phyloP scores from a whole-genome alignment of 108 stramenopile genomes.

The Asterionellopsis glacialis region DNA sequence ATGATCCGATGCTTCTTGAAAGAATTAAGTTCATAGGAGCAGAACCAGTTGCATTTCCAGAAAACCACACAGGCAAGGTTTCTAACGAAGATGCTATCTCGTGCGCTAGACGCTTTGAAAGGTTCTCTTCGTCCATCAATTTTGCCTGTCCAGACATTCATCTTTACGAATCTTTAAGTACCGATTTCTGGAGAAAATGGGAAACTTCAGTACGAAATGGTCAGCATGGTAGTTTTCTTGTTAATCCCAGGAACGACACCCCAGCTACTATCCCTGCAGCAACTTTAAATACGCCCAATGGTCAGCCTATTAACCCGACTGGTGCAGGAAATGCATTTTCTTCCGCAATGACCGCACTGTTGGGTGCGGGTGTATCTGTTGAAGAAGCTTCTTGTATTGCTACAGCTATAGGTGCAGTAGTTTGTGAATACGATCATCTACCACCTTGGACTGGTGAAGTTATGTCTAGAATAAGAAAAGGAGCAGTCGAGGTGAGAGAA shows the following conservation, averaged over 20 bases:
- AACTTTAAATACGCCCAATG: slow-evolving; percentile 28
- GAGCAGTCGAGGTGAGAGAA: slow-evolving; percentile 24
- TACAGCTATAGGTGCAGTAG: slow-evolving; percentile 49
- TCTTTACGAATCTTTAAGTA: not conserved
- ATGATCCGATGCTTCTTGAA: slow-evolving; percentile 23
- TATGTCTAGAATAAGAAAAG: slow-evolving; percentile 32
- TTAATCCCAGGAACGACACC: not conserved
- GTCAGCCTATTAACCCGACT: slow-evolving; percentile 40
- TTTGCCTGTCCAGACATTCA: slow-evolving; percentile 7
- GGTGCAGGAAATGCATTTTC: slow-evolving; percentile 61
- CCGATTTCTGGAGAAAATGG: not conserved
- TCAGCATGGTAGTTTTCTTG: slow-evolving; percentile 21
- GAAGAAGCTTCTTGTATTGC: slow-evolving; percentile 37
- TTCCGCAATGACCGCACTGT: slow-evolving; percentile 28
- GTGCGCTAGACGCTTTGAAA: slow-evolving; percentile 7
- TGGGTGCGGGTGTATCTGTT: slow-evolving; percentile 20
- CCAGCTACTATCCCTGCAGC: slow-evolving; percentile 22
- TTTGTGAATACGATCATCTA: slow-evolving; percentile 49
- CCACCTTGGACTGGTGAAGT: slow-evolving; percentile 41
- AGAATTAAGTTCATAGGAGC: slow-evolving; percentile 26
- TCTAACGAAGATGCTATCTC: slow-evolving; percentile 15
- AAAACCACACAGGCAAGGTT: slow-evolving; percentile 16
- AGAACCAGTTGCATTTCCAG: slow-evolving; percentile 51
- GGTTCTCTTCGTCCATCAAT: slow-evolving; percentile 20
- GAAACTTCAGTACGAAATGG: slow-evolving; percentile 32